Conservation (phyloP, 495 filamentous ascomycete species). For the Tuber aestivum region DNA sequence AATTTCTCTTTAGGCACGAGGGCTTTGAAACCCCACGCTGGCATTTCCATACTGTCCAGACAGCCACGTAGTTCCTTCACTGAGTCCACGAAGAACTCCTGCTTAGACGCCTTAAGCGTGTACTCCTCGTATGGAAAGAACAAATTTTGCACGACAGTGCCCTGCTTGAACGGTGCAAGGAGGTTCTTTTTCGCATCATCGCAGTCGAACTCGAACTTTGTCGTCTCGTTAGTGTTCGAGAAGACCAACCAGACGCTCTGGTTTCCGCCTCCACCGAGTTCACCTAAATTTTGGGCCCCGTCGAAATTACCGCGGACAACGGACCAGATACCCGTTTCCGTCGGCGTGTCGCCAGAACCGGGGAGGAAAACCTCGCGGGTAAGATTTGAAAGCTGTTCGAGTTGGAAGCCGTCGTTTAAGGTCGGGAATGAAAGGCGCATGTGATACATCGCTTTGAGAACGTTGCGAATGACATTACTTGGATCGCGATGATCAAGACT, state of each 20-base stretch:
- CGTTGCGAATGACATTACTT: conserved; percentile 59
- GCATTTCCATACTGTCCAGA: conserved; percentile 50
- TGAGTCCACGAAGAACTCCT: conserved; percentile 47
- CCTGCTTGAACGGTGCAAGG: conserved; percentile 55
- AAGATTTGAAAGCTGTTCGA: conserved; percentile 58
- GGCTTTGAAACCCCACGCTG: conserved; percentile 58
- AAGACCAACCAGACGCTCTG: conserved; percentile 63
- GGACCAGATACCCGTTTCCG: conserved; percentile 65
- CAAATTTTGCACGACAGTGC: conserved; percentile 59
- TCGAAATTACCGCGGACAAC: conserved; percentile 52
- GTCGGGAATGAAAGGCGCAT: conserved; percentile 56
- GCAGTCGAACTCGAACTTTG: conserved; percentile 60
- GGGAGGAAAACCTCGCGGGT: conserved; percentile 51
- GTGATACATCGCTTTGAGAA: conserved; percentile 62
- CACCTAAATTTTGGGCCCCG: conserved; percentile 51
- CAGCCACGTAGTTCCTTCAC: conserved; percentile 54
- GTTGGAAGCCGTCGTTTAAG: conserved; percentile 59
- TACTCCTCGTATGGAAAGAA: conserved; percentile 60
- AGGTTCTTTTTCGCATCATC: conserved; percentile 48
- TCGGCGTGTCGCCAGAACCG: conserved; percentile 52
- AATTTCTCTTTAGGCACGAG: conserved; percentile 55
- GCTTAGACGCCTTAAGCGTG: conserved; percentile 46
- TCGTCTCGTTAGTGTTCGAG: conserved; percentile 55
- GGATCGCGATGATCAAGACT: conserved; percentile 66
- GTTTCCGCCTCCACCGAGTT: conserved; percentile 45